Evolutionary conservation across 306 rosid species (phyloP).

Genomic region (Prunus davidiana): DNA sequence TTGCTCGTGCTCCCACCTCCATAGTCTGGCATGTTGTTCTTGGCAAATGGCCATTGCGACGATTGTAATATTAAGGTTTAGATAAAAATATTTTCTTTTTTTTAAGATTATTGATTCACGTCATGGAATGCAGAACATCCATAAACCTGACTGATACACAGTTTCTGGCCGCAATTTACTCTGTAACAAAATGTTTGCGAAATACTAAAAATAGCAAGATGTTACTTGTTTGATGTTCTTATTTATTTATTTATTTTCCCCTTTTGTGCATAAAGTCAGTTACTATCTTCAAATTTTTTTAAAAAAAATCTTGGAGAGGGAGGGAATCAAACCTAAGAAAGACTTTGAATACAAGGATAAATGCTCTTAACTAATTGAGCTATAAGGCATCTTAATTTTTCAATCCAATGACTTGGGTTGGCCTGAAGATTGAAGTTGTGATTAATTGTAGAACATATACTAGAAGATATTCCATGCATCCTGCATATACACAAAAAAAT

Average conservation of each 20-base stretch:
- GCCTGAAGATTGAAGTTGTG: no score
- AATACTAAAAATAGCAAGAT: neutral
- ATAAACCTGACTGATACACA: neutral
- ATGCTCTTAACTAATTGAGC: no score
- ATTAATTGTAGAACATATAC: no score
- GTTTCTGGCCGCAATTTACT: neutral
- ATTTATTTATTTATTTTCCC: neutral
- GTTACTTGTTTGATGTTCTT: neutral
- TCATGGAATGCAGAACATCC: neutral
- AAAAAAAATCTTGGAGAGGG: no score
- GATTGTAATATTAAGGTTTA: neutral
- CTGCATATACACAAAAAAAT: neutral
- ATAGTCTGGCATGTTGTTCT: conserved; percentile 1
- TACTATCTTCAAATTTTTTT: no score
- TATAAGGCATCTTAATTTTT: no score
- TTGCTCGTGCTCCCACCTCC: neutral
- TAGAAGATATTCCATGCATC: no score
- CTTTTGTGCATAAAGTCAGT: no score
- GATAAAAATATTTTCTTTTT: conserved; percentile 6
- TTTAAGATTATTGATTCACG: neutral
- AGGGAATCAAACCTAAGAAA: no score
- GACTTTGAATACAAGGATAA: no score
- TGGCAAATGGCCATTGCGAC: neutral
- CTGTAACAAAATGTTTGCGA: conserved; percentile 8
- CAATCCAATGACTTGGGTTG: no score